Conservation (phyloP, 2,329 filamentous ascomycete species). For the Exophiala sp. region DNA sequence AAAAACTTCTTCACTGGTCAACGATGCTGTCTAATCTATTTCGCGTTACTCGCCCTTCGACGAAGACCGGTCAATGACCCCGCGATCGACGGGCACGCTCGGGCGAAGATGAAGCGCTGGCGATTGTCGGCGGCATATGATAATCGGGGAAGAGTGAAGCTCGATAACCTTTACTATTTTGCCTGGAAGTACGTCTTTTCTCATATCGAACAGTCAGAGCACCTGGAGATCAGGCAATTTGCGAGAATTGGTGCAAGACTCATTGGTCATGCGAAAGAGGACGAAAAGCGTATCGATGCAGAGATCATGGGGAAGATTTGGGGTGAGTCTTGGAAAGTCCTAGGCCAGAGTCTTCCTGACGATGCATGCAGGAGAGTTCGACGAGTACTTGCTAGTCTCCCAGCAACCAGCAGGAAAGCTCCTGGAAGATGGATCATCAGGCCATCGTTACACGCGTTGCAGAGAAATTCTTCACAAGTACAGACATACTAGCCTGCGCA, state of each 20-base stretch:
- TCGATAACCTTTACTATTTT: not conserved
- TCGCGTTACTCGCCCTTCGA: not conserved
- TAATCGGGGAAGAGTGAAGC: not conserved
- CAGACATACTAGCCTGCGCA: not conserved
- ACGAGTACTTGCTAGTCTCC: not conserved
- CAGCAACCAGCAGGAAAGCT: too few species aligned
- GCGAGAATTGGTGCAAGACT: not conserved
- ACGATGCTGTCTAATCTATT: not conserved
- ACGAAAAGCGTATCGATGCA: not conserved
- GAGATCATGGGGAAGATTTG: constrained; percentile 1
- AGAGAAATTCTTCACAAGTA: not conserved
- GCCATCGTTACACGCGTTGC: not conserved
- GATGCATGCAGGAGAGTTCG: not conserved
- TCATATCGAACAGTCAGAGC: not conserved
- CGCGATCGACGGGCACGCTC: not conserved
- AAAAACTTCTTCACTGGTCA: not conserved
- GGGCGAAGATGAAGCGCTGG: not conserved
- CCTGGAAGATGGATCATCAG: not conserved
- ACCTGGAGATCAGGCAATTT: not conserved
- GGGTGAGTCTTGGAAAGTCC: not conserved
- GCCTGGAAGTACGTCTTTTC: not conserved
- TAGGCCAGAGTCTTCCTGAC: not conserved
- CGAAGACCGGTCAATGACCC: not conserved
- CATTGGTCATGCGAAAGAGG: not conserved
- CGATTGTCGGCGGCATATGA: not conserved